Base-by-base conservation (phyloP, 2,329 filamentous ascomycete genomes). In the Metarhizium robertsii region DNA sequence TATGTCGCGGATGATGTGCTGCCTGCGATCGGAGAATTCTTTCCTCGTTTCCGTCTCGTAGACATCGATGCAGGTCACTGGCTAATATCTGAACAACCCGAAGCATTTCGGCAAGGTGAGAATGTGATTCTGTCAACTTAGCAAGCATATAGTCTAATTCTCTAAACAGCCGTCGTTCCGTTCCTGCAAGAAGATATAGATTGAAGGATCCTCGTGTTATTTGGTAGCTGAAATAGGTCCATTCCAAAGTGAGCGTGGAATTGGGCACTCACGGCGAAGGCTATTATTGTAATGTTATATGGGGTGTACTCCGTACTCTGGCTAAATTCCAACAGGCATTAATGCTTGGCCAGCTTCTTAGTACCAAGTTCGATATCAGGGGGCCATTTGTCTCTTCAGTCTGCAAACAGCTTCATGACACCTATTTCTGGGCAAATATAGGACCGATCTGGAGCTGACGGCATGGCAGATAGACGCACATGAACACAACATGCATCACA, bases 41-140 rank as follows among this genome's bases (percentile, higher is more conserved):
- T 95, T 66, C 90, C 90, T 11, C 76, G 77, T 29, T 95, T 94
- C 65, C 74, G 82, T 66, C 65, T 94, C 34, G 81, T 77, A 51
- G 87, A 92, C 70, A 74, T 95, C 36, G 85, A 94, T 42, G 80
- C 85, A 8, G 90, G 90, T 0, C 90, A 95, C 69, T 95, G 90
- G 90, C 75, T 95, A 5, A 91, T 92, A 59, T 90, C 88, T n/a
- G 90, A 95, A 75, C 86, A 90, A 63, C 90, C 90, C 0, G 84
- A 90, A 65, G 84, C 78, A 10, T 95, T 95, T 61, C 82, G 85
- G 66, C 74, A 80, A 77, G 85, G 88, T 90, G 18, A 48, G 51
- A 32, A 25, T 30, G 25, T 10, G 7, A 38, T 38, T 4, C 36
- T 25, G 10, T 13, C 6, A 2, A 20, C 4, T 45, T 43, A 29